Percentiles rank a stretch among this genome's conserved stretches.
Evolutionary conservation across 805 yeast genomes (phyloP).

Genomic region (Schwanniomyces yamadae): DNA sequence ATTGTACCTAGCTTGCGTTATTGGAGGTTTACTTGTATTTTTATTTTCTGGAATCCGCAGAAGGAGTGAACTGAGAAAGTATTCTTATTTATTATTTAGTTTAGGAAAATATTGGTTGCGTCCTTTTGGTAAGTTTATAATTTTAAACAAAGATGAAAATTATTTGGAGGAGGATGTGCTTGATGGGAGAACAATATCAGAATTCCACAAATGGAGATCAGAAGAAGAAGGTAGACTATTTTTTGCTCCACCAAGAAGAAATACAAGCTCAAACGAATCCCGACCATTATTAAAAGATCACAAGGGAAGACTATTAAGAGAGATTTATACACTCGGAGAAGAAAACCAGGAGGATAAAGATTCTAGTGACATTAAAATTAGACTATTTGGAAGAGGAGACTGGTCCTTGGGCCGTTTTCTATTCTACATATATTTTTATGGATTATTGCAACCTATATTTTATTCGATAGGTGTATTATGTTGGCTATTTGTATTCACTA

Average conservation of each 20-base stretch:
- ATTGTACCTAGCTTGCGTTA: slow-evolving; percentile 51
- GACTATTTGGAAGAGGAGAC: slow-evolving; percentile 87
- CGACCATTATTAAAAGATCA: slow-evolving; percentile 43
- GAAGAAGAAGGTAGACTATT: slow-evolving; percentile 75
- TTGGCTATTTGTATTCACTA: slow-evolving; percentile 85
- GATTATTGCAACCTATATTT: slow-evolving; percentile 67
- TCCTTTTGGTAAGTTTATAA: slow-evolving; percentile 91
- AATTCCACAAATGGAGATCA: slow-evolving; percentile 85
- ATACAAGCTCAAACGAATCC: slow-evolving; percentile 29
- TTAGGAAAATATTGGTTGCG: slow-evolving; percentile 70
- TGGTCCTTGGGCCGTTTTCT: slow-evolving; percentile 85
- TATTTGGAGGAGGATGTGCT: slow-evolving; percentile 84
- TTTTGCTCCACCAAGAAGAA: slow-evolving; percentile 65
- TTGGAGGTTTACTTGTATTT: slow-evolving; percentile 48
- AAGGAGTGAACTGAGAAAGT: slow-evolving; percentile 55
- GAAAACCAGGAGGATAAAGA: slow-evolving; percentile 19
- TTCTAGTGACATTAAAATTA: slow-evolving; percentile 37
- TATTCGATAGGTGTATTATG: slow-evolving; percentile 54
- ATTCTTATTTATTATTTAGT: slow-evolving; percentile 57
- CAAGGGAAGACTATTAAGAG: slow-evolving; percentile 39
- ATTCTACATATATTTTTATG: slow-evolving; percentile 70
- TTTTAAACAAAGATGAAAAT: slow-evolving; percentile 72
- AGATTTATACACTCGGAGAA: slow-evolving; percentile 32
- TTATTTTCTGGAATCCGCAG: slow-evolving; percentile 39
- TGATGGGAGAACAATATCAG: slow-evolving; percentile 81